These are phyloP conservation scores for Venturia nashicola DNA, from an alignment of 2,329 filamentous ascomycete species.

Conservation along the genomic window DNA sequence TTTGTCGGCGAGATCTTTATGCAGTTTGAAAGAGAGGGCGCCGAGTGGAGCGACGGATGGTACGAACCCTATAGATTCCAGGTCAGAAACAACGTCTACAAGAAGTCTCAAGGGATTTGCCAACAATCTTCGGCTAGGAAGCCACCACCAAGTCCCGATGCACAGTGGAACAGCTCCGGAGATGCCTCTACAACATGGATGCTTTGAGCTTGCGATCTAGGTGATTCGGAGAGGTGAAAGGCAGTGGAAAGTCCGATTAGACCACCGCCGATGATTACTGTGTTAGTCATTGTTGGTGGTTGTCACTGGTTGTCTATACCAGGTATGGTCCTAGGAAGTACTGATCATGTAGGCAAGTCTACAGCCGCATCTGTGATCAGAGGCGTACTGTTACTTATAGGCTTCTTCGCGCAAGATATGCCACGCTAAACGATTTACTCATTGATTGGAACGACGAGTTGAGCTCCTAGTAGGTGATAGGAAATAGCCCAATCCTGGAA, in stretches of 20 bases:
- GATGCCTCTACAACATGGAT: slow-evolving; percentile 49
- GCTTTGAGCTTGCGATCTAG: slow-evolving; percentile 24
- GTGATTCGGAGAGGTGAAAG: slow-evolving; percentile 50
- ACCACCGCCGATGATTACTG: slow-evolving; percentile 30
- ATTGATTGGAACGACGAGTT: no score
- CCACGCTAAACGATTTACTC: no score
- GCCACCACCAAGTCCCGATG: slow-evolving; percentile 61
- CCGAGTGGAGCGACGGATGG: slow-evolving; percentile 46
- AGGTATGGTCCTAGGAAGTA: no score
- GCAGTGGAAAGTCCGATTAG: slow-evolving; percentile 32
- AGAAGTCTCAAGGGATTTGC: not conserved
- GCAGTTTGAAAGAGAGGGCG: slow-evolving; percentile 56
- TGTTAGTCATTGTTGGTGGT: slow-evolving; percentile 10
- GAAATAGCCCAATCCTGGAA: no score
- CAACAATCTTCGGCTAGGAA: slow-evolving; percentile 61
- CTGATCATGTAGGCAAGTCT: no score
- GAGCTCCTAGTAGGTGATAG: no score
- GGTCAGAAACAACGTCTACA: not conserved
- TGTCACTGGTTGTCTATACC: not conserved
- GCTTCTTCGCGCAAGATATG: no score
- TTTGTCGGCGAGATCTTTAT: slow-evolving; percentile 49
- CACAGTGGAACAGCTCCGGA: slow-evolving; percentile 54
- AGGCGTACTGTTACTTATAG: no score
- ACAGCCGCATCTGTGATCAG: no score
- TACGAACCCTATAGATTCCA: slow-evolving; percentile 37